These are phyloP conservation scores for Osmozyma mogii DNA, from an alignment of 805 yeast genomes.

Conservation along the genomic window DNA sequence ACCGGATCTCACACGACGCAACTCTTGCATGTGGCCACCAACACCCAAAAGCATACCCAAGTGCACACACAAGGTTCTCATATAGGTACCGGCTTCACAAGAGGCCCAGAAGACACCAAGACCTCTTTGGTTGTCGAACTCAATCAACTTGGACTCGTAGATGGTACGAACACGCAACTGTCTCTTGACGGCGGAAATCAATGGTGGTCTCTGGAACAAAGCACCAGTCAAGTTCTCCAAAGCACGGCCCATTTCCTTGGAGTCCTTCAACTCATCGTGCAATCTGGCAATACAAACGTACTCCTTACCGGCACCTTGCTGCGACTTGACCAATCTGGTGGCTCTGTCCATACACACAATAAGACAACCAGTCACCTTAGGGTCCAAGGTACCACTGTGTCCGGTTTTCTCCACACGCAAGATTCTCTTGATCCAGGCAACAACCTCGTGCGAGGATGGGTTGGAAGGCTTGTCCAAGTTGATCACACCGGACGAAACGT, in stretches of 20 bases:
- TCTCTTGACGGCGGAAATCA: slow-evolving; percentile 97
- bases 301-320: slow-evolving; percentile 99
- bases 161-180: slow-evolving; percentile 97
- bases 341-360: slow-evolving; percentile 98
- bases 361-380: slow-evolving; percentile 97
- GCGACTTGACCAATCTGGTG: slow-evolving; percentile 94
- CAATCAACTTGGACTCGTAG: slow-evolving; percentile 91
- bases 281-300: slow-evolving; percentile 95
- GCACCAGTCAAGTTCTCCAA: slow-evolving; percentile 97
- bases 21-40: slow-evolving; percentile 99
- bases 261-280: slow-evolving; percentile 88
- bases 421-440: slow-evolving; percentile 97
- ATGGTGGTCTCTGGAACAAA: slow-evolving; percentile 97
- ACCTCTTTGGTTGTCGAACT: slow-evolving; percentile 94
- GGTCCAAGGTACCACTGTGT: slow-evolving; percentile 98
- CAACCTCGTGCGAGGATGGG: slow-evolving; percentile 98
- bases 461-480: slow-evolving; percentile 97
- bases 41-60: slow-evolving; percentile 97
- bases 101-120: slow-evolving; percentile 99
- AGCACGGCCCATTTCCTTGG: slow-evolving; percentile 78
- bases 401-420: slow-evolving; percentile 96
- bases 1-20: slow-evolving; percentile 98
- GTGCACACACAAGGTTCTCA: slow-evolving; percentile 98
- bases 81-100: slow-evolving; percentile 99
- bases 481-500: slow-evolving; percentile 90